Evolutionary conservation across 2,329 filamentous ascomycete species (phyloP).

Genomic region (Aspergillus neotritici): DNA sequence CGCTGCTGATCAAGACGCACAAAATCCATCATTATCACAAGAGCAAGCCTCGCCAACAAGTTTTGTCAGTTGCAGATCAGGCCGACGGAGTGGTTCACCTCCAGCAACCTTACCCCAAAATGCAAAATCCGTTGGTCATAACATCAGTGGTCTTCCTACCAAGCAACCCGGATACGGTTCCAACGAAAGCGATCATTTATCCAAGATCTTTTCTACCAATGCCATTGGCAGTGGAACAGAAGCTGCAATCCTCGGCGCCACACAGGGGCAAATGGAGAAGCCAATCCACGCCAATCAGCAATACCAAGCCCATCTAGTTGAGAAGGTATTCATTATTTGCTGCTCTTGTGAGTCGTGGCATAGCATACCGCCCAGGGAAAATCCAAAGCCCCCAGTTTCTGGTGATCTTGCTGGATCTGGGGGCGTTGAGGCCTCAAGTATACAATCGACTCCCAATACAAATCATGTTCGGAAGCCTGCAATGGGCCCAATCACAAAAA

Average conservation of each 20-base stretch:
- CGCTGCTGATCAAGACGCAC: too few species aligned
- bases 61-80: too few species aligned
- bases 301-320: constrained; percentile 21
- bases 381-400: constrained; percentile 31
- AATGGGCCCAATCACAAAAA: neutral
- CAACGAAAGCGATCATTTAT: too few species aligned
- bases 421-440: neutral
- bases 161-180: too few species aligned
- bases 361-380: constrained; percentile 37
- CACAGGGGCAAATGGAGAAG: constrained; percentile 6
- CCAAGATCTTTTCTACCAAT: too few species aligned
- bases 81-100: too few species aligned
- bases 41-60: too few species aligned
- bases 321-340: constrained; percentile 41
- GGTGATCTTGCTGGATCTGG: constrained; percentile 7
- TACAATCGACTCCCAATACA: neutral
- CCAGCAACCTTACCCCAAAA: too few species aligned
- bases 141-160: too few species aligned
- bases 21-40: too few species aligned
- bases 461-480: neutral
- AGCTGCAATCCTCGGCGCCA: neutral
- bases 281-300: constrained; percentile 9
- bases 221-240: neutral
- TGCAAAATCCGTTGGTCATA: too few species aligned
- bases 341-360: constrained; percentile 42